Evolutionary conservation across 805 yeast genomes (phyloP), one percentile per base, ranked within the genome.

Genomic region (Helenozyma rhizophorensis): DNA sequence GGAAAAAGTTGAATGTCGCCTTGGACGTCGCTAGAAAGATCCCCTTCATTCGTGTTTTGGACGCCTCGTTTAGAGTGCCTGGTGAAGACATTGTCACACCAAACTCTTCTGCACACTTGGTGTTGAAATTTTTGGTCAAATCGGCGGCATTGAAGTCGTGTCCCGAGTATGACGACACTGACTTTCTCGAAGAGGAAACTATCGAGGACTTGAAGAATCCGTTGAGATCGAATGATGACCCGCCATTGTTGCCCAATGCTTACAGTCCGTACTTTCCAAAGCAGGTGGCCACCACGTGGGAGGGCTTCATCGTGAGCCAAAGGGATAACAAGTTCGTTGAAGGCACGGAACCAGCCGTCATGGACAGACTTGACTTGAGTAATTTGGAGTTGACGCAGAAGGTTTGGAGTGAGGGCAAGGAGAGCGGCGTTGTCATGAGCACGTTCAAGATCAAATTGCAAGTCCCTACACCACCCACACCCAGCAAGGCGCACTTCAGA

Each of bases 291-390:
- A 56, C 67, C 40, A 46, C 44, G 18, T 90, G 95, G 89, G 66
- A 75, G 28, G 89, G 82, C 21, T 71, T 80, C 32, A 59, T 93
- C 31, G 65, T 76, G 21, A 65, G 74, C 33, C 96, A 86, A 56
- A 78, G 78, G 45, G 97, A 90, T 58, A 78, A 76, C 39, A 86
- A 83, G 56, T 63, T 93, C 28, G 74, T 81, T 14, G 96, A 89
- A 37, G 63, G 59, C 11, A 42, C 55, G 43, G 65, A 75, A 8
- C 86, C 86, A 3, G 65, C 68, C 14, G 58, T 58, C 29, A 51
- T 83, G 44, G 69, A 70, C 27, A 64, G 73, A 40, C 62, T 70
- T 18, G 80, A 76, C 37, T 58, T 76, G 32, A 60, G 70, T 24
- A 84, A 85, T 55, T 60, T 83, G 47, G 53, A 54, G 15, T 58